These are phyloP conservation scores for Rhodotorula paludigena DNA, from an alignment of 768 basidiomycete species.

Conservation along the genomic window DNA sequence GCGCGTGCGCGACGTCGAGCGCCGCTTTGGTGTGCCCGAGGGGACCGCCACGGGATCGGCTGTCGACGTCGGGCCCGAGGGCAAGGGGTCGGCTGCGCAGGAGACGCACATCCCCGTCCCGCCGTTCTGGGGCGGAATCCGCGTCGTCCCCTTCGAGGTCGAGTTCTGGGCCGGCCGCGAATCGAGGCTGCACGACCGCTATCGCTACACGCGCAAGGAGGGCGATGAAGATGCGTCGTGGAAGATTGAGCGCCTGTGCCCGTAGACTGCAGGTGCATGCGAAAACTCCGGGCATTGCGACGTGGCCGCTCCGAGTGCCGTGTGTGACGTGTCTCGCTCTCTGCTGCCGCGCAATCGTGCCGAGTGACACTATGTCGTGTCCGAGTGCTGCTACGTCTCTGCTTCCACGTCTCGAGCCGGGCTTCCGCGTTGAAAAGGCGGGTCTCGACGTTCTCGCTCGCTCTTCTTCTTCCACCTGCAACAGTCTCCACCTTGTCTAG, in stretches of 20 bases:
- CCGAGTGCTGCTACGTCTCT: too few relatives aligned
- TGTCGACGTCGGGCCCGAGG: conserved; percentile 21
- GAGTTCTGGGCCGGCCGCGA: conserved; percentile 98
- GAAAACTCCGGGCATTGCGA: too few relatives aligned
- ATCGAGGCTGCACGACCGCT: conserved; percentile 86
- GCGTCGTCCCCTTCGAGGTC: conserved; percentile 88
- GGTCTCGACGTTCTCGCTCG: too few relatives aligned
- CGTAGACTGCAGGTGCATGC: too few relatives aligned
- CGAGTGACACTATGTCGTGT: too few relatives aligned
- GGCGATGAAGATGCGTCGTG: conserved; percentile 55
- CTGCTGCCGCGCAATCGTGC: too few relatives aligned
- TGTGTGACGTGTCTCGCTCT: too few relatives aligned
- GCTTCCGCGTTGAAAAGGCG: too few relatives aligned
- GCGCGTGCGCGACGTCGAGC: conserved; percentile 58
- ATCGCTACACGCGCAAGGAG: conserved; percentile 49
- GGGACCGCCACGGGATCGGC: conserved; percentile 23
- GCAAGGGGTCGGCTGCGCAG: background rate
- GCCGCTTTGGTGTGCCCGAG: conserved; percentile 55
- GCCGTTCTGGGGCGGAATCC: conserved; percentile 94
- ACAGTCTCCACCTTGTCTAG: too few relatives aligned
- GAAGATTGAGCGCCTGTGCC: conserved; percentile 65
- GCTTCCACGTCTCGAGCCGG: too few relatives aligned
- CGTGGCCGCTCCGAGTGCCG: too few relatives aligned
- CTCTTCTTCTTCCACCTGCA: too few relatives aligned
- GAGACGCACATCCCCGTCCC: conserved; percentile 65